phyloP scores from a whole-genome alignment of 495 filamentous ascomycete genomes.

The Endocarpon pusillum region DNA sequence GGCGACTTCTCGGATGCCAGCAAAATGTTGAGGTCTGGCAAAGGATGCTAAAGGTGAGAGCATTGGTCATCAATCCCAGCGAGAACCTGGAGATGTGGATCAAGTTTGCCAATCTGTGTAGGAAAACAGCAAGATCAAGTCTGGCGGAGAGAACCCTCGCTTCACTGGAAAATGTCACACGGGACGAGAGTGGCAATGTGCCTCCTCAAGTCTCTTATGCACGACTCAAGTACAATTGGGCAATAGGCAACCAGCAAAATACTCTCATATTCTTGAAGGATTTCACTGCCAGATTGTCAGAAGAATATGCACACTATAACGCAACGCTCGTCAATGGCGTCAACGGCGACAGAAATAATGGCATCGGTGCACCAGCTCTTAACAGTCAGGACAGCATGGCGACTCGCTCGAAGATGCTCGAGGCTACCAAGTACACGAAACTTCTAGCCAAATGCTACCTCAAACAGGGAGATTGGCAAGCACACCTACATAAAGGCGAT shows the following conservation, averaged over 20 bases:
- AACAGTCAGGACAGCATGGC: constrained; percentile 22
- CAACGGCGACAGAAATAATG: constrained; percentile 49
- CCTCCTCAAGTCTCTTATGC: constrained; percentile 78
- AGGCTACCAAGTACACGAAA: constrained; percentile 34
- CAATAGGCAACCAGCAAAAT: constrained; percentile 47
- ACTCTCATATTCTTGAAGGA: constrained; percentile 63
- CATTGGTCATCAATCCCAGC: constrained; percentile 71
- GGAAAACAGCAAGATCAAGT: constrained; percentile 85
- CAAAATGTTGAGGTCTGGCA: constrained; percentile 98
- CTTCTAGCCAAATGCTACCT: constrained; percentile 90
- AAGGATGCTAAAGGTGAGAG: constrained; percentile 86
- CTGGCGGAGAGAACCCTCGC: constrained; percentile 94
- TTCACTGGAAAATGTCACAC: constrained; percentile 45
- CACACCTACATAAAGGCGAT: constrained; percentile 61
- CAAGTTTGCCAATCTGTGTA: constrained; percentile 94
- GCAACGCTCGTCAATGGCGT: constrained; percentile 32
- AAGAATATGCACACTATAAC: constrained; percentile 47
- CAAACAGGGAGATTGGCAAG: constrained; percentile 91
- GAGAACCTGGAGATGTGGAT: constrained; percentile 99
- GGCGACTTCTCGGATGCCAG: constrained; percentile 83
- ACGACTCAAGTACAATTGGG: constrained; percentile 89
- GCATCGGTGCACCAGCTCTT: constrained; percentile 33
- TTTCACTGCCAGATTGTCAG: constrained; percentile 64
- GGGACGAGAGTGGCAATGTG: constrained; percentile 31
- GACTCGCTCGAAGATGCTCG: constrained; percentile 24